phyloP scores from a whole-genome alignment of 495 filamentous ascomycete species.

The Pyrenopolyporus hunteri region DNA sequence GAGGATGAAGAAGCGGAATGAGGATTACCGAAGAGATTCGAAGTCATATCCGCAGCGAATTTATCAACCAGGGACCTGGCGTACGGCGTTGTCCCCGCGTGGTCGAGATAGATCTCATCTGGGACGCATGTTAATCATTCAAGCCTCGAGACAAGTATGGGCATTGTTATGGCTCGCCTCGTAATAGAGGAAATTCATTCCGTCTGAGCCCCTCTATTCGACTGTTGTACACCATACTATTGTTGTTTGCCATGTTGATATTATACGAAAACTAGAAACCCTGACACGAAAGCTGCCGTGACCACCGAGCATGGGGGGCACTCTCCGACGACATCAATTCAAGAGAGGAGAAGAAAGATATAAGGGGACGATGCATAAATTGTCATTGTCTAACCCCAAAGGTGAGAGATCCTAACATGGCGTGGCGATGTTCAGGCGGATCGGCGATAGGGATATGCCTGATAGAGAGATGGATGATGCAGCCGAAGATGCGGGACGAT shows the following conservation, averaged over 20 bases:
- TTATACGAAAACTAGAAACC: conserved; percentile 8
- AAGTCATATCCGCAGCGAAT: conserved; percentile 76
- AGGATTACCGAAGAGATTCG: conserved; percentile 86
- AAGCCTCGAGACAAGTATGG: background rate
- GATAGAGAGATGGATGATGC: background rate
- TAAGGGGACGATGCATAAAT: conserved; percentile 5
- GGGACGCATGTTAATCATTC: conserved; percentile 17
- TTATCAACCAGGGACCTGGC: conserved; percentile 79
- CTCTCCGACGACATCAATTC: background rate
- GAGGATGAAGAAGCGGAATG: conserved; percentile 87
- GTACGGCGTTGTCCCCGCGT: conserved; percentile 87
- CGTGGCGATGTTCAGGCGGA: conserved; percentile 27
- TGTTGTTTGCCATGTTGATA: conserved; percentile 38
- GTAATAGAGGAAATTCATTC: conserved; percentile 83
- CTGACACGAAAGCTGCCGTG: conserved; percentile 30
- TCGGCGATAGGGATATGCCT: background rate
- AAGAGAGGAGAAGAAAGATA: background rate
- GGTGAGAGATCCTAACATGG: conserved; percentile 22
- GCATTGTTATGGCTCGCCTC: conserved; percentile 59
- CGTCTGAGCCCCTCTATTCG: conserved; percentile 71
- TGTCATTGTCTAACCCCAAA: conserved; percentile 16
- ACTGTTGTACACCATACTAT: conserved; percentile 61
- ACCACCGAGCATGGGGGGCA: conserved; percentile 13
- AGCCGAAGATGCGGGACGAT: conserved; percentile 6
- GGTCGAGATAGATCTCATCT: conserved; percentile 87